phyloP scores from a whole-genome alignment of 2,329 filamentous ascomycete genomes.

The Epichloe baconii region DNA sequence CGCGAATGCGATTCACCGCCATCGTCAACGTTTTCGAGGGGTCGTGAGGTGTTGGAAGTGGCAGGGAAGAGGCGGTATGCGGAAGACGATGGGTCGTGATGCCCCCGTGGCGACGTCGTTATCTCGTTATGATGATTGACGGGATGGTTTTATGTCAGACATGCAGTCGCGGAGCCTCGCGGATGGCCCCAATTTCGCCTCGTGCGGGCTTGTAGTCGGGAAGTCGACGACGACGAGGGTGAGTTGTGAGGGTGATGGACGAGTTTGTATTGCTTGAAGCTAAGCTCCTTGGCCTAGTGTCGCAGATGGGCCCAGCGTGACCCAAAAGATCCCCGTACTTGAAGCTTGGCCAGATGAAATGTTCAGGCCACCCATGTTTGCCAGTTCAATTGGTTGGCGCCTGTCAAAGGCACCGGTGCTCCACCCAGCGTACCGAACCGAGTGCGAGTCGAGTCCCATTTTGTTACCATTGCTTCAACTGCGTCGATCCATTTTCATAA shows the following conservation, averaged over 20 bases:
- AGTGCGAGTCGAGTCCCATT: neutral
- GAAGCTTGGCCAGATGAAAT: neutral
- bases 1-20: constrained; percentile 93
- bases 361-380: neutral
- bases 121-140: neutral
- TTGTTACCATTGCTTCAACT: too few relatives aligned
- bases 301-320: neutral
- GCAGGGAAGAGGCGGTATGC: constrained; percentile 9
- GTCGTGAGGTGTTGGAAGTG: constrained; percentile 12
- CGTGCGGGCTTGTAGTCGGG: neutral
- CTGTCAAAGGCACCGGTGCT: neutral
- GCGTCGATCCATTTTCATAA: too few relatives aligned
- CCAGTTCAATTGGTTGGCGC: neutral
- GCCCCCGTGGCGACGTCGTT: neutral
- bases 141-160: neutral
- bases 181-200: constrained; percentile 1
- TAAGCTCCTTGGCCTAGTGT: neutral
- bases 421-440: neutral
- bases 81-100: neutral
- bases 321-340: neutral
- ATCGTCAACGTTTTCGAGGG: constrained; percentile 34
- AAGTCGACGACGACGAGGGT: neutral
- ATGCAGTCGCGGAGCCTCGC: neutral
- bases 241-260: neutral
- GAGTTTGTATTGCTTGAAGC: neutral